Percentiles rank a stretch among this genome's conserved stretches.
These are phyloP conservation scores for Perkinsus olseni DNA, from an alignment of 169 alveolate genomes.

Conservation along the genomic window DNA sequence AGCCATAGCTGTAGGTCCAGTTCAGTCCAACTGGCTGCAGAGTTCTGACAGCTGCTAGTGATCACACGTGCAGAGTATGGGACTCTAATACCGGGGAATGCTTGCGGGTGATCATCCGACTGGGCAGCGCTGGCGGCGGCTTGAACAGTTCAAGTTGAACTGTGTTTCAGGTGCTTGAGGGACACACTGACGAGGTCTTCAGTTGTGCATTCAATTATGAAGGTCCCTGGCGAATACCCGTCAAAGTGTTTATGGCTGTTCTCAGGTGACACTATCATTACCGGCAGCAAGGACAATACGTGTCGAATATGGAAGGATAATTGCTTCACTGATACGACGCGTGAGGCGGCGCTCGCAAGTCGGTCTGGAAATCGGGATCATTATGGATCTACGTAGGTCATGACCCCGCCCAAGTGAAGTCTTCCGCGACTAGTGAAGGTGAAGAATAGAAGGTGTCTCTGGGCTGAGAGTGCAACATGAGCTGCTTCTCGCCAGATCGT, in stretches of 20 bases:
- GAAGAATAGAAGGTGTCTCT: too few relatives aligned
- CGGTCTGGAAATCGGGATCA: too few relatives aligned
- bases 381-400: too few relatives aligned
- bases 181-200: conserved; percentile 65
- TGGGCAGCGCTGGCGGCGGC: not conserved
- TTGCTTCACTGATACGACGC: too few relatives aligned
- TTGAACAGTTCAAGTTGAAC: not conserved
- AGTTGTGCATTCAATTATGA: conserved; percentile 67
- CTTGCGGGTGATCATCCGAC: conserved; percentile 43
- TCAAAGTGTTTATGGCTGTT: conserved; percentile 66
- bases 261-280: conserved; percentile 73
- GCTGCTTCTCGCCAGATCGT: too few relatives aligned
- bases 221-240: conserved; percentile 69
- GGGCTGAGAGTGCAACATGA: too few relatives aligned
- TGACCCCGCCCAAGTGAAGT: too few relatives aligned
- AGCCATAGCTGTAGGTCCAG: not conserved
- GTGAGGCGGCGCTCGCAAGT: too few relatives aligned
- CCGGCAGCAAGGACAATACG: conserved; percentile 72
- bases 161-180: conserved; percentile 28
- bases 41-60: conserved; percentile 68
- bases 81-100: conserved; percentile 64
- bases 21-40: conserved; percentile 72
- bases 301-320: conserved; percentile 62
- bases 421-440: too few relatives aligned
- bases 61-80: conserved; percentile 68